A percentile compares a stretch with the other conserved stretches of the same genome.
Evolutionary conservation across 352 stramenopile species (phyloP).

Genomic region (Globisporangium canariense): DNA sequence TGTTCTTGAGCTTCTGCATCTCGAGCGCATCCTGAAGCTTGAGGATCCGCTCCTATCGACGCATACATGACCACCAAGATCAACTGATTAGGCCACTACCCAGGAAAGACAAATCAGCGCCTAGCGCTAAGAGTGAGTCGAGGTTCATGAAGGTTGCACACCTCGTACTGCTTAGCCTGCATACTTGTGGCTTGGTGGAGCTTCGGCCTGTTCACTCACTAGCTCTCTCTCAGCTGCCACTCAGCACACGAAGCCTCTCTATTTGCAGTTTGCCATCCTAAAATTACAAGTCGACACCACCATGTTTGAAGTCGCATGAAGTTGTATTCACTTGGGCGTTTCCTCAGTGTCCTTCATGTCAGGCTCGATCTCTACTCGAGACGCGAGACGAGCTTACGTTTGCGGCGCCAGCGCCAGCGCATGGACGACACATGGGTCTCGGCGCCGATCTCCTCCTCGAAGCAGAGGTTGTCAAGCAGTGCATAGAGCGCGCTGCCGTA

Average conservation of each 20-base stretch:
- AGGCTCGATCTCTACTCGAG: constrained; percentile 30
- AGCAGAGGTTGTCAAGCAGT: constrained; percentile 83
- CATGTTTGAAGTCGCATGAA: neutral
- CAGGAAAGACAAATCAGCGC: neutral
- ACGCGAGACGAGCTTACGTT: constrained; percentile 80
- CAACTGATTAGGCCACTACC: neutral
- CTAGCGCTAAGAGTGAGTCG: neutral
- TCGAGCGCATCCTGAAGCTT: constrained; percentile 79
- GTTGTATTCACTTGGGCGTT: neutral
- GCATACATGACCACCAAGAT: neutral
- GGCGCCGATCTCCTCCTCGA: constrained; percentile 74
- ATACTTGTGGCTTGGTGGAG: constrained; percentile 18
- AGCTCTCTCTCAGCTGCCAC: no score
- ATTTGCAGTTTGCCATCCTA: neutral
- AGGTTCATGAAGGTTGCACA: neutral
- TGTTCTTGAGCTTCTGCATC: constrained; percentile 82
- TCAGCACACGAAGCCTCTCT: neutral
- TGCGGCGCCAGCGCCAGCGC: constrained; percentile 86
- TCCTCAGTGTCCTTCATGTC: no score
- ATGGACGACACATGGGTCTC: constrained; percentile 82
- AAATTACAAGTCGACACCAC: neutral
- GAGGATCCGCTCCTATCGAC: constrained; percentile 57
- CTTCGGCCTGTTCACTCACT: no score
- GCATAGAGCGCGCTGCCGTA: constrained; percentile 85
- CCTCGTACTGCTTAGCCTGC: constrained; percentile 72